phyloP scores from a whole-genome alignment of 345 rosid species.

The Sonneratia caseolaris region DNA sequence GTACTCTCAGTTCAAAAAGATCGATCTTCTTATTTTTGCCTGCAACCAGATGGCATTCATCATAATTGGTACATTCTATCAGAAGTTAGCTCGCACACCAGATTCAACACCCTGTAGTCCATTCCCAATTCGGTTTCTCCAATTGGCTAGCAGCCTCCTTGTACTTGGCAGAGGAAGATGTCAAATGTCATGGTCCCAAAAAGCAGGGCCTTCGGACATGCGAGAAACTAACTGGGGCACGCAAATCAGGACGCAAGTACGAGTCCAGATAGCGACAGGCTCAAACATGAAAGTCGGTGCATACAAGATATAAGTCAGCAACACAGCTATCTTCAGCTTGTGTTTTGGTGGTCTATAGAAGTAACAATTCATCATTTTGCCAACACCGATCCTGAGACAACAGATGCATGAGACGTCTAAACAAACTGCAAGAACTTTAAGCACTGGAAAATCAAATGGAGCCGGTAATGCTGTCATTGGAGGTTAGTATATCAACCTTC shows the following conservation, averaged over 20 bases:
- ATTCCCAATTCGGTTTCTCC: no score
- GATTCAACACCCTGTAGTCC: no score
- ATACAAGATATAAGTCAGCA: conserved; percentile 9
- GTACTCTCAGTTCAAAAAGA: no score
- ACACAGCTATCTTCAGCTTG: conserved; percentile 25
- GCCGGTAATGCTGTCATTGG: conserved; percentile 8
- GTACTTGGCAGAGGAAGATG: no score
- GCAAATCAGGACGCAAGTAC: background rate
- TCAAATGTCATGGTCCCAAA: no score
- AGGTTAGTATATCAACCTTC: conserved; percentile 9
- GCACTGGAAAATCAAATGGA: background rate
- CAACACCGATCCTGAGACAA: conserved; percentile 4
- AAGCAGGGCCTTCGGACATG: no score
- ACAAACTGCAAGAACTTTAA: background rate
- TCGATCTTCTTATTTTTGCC: no score
- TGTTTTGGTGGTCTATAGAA: conserved; percentile 18
- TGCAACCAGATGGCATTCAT: no score
- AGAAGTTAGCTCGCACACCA: no score
- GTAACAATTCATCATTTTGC: conserved; percentile 11
- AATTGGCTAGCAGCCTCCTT: no score
- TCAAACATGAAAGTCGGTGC: background rate
- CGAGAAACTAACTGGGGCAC: no score
- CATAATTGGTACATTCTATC: no score
- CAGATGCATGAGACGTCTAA: conserved; percentile 3
- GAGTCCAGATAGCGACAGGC: background rate